A percentile compares a stretch with the other conserved stretches of the same genome.
Conservation (phyloP, 225 moss, liverwort and hornwort species). For the Neckera pumila region DNA sequence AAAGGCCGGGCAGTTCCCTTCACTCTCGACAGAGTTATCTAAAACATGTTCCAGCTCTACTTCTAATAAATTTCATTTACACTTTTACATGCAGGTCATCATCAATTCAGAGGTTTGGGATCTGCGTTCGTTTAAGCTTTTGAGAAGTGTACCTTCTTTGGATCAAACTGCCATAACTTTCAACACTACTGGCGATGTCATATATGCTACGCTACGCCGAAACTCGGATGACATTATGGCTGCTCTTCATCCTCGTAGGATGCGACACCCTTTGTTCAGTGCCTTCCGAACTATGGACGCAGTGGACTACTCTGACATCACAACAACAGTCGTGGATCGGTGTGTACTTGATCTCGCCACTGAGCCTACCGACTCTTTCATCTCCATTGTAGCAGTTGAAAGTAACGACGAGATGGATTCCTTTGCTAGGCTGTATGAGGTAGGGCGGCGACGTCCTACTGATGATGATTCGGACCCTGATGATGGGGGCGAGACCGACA, state of each 20-base stretch:
- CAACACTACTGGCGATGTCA: slow-evolving; percentile 93
- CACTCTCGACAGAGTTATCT: neutral
- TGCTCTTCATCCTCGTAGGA: slow-evolving; percentile 77
- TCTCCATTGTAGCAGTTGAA: slow-evolving; percentile 93
- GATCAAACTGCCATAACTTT: slow-evolving; percentile 91
- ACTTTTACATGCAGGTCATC: slow-evolving; percentile 52
- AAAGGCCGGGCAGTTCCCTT: neutral
- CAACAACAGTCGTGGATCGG: slow-evolving; percentile 91
- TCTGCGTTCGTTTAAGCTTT: slow-evolving; percentile 81
- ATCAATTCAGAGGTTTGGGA: slow-evolving; percentile 99
- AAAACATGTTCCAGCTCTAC: neutral
- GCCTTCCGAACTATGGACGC: slow-evolving; percentile 99
- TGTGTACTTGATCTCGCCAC: slow-evolving; percentile 97
- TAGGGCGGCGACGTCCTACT: slow-evolving; percentile 92
- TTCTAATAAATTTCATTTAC: neutral
- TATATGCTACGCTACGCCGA: slow-evolving; percentile 88
- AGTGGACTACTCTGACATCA: slow-evolving; percentile 97
- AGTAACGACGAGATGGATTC: slow-evolving; percentile 95
- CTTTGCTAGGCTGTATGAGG: slow-evolving; percentile 87
- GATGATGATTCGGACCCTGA: slow-evolving; percentile 99
- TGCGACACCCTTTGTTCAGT: slow-evolving; percentile 80
- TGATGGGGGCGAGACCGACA: slow-evolving; percentile 80
- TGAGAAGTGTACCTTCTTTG: slow-evolving; percentile 89
- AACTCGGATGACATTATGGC: slow-evolving; percentile 94
- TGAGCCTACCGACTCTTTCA: slow-evolving; percentile 94